Percentiles rank a stretch among this genome's conserved stretches.
Conservation (phyloP, 768 basidiomycete species). For the Termitomyces sp. region DNA sequence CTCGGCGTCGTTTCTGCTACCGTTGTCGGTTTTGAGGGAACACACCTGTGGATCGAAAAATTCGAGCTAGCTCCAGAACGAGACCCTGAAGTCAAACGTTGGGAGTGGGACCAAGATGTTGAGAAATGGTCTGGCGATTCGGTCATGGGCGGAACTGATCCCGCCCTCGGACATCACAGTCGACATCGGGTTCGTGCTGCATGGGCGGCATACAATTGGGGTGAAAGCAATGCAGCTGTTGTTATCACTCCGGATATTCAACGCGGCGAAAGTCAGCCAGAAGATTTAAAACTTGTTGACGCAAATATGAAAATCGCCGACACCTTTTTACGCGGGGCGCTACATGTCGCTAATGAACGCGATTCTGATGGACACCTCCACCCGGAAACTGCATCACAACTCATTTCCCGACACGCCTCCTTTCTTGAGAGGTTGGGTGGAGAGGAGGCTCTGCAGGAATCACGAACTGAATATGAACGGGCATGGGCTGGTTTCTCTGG, state of each 20-base stretch:
- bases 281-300: conserved; percentile 45
- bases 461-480: conserved; percentile 55
- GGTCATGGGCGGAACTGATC: conserved; percentile 64
- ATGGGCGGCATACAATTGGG: conserved; percentile 73
- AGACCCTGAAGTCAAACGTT: conserved; percentile 52
- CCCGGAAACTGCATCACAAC: conserved; percentile 48
- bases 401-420: conserved; percentile 53
- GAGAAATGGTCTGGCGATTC: conserved; percentile 60
- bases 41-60: conserved; percentile 65
- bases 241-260: conserved; percentile 37
- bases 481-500: conserved; percentile 48
- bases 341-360: conserved; percentile 41
- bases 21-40: conserved; percentile 47
- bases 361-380: conserved; percentile 37
- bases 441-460: conserved; percentile 45
- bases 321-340: conserved; percentile 47
- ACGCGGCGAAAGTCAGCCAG: conserved; percentile 27
- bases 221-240: conserved; percentile 37
- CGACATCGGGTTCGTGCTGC: conserved; percentile 64
- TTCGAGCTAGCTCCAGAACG: conserved; percentile 41
- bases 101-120: conserved; percentile 66
- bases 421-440: conserved; percentile 61
- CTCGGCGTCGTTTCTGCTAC: conserved; percentile 42
- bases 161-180: conserved; percentile 58
- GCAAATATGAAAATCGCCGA: conserved; percentile 54